Percentiles rank a stretch among this genome's conserved stretches.
Conservation (phyloP, 345 rosid genomes). For the Aquilaria yunnanensis region DNA sequence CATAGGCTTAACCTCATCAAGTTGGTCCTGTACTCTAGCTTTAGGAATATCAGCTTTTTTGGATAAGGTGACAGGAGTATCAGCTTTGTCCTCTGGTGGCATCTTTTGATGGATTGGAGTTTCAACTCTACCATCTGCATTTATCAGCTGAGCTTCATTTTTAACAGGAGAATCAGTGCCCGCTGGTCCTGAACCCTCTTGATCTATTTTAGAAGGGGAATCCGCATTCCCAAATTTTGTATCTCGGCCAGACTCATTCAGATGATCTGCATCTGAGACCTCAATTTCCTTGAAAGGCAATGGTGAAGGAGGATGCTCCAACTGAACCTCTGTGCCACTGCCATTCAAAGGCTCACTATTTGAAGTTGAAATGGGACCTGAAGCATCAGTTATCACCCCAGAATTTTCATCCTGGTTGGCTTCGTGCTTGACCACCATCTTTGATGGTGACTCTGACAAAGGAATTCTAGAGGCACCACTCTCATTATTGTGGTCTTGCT, state of each 20-base stretch:
- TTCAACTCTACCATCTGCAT: slow-evolving; percentile 34
- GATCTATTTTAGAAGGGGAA: slow-evolving; percentile 34
- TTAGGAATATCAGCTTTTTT: slow-evolving; percentile 33
- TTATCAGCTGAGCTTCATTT: slow-evolving; percentile 27
- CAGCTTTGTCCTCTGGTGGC: slow-evolving; percentile 36
- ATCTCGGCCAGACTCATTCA: slow-evolving; percentile 24
- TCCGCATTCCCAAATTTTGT: slow-evolving; percentile 27
- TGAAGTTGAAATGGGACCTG: slow-evolving; percentile 27
- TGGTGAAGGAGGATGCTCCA: slow-evolving; percentile 28
- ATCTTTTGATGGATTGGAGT: slow-evolving; percentile 35
- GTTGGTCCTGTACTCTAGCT: slow-evolving; percentile 64
- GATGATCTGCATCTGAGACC: slow-evolving; percentile 32
- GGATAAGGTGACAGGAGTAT: slow-evolving; percentile 4
- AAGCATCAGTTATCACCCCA: slow-evolving; percentile 24
- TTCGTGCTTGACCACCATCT: slow-evolving; percentile 26
- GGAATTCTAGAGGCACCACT: slow-evolving; percentile 27
- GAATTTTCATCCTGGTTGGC: slow-evolving; percentile 31
- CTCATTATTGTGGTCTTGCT: slow-evolving; percentile 22
- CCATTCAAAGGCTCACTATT: slow-evolving; percentile 34
- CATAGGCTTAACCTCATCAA: slow-evolving; percentile 70
- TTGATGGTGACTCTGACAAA: slow-evolving; percentile 25
- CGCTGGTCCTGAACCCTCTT: slow-evolving; percentile 36
- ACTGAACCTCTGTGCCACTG: slow-evolving; percentile 35
- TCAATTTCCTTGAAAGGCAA: slow-evolving; percentile 43
- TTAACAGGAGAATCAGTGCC: slow-evolving; percentile 26